phyloP scores from a whole-genome alignment of 805 yeast species.

The Tetrapisispora phaffii region DNA sequence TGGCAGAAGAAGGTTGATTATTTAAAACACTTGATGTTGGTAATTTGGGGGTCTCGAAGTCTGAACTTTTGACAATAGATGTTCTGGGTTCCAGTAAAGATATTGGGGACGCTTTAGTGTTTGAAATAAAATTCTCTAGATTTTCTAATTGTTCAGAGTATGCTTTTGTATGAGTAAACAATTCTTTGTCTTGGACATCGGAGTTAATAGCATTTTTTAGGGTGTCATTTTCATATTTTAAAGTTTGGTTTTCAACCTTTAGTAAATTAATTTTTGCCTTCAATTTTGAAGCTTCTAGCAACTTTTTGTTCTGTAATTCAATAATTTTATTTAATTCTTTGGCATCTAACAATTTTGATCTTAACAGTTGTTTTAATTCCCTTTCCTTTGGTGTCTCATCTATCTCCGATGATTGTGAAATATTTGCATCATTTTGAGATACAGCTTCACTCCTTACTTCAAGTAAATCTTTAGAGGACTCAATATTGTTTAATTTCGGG shows the following conservation, averaged over 20 bases:
- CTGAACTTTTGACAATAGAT: background rate
- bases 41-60: background rate
- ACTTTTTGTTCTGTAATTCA: constrained; percentile 41
- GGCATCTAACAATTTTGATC: constrained; percentile 42
- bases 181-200: background rate
- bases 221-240: constrained; percentile 37
- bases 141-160: constrained; percentile 23
- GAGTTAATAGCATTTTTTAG: constrained; percentile 21
- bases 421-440: background rate
- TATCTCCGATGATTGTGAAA: background rate
- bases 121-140: constrained; percentile 20
- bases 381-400: constrained; percentile 23
- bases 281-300: constrained; percentile 36
- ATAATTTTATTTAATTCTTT: constrained; percentile 45
- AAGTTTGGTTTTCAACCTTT: constrained; percentile 36
- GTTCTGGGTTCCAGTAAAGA: background rate
- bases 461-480: constrained; percentile 31
- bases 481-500: background rate
- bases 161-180: constrained; percentile 7
- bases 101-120: background rate
- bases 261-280: constrained; percentile 40
- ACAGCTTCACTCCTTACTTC: constrained; percentile 23
- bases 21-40: background rate
- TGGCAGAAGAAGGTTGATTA: constrained; percentile 22
- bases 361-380: constrained; percentile 44